Conservation (phyloP, 2,329 filamentous ascomycete genomes). For the Fusarium chaquense region DNA sequence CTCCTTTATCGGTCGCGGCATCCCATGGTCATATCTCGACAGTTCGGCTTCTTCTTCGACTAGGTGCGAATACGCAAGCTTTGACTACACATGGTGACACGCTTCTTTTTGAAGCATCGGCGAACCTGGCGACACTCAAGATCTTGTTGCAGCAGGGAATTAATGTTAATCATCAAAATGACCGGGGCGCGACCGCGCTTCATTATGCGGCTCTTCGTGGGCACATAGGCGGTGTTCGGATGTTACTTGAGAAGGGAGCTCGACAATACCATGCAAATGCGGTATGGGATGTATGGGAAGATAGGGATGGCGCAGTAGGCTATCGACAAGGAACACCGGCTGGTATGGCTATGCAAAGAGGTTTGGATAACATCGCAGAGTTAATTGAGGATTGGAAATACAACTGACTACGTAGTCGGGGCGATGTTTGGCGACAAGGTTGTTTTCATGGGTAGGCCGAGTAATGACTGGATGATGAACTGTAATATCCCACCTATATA, state of each 20-base stretch:
- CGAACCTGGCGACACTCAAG: constrained; percentile 46
- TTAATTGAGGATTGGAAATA: constrained; percentile 48
- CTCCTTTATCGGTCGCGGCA: constrained; percentile 44
- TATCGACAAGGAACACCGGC: constrained; percentile 48
- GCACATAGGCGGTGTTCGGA: constrained; percentile 40
- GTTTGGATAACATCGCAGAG: constrained; percentile 46
- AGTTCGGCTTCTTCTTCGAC: constrained; percentile 43
- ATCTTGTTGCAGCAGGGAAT: constrained; percentile 44
- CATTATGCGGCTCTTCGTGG: constrained; percentile 47
- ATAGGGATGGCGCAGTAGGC: constrained; percentile 41
- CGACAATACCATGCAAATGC: constrained; percentile 46
- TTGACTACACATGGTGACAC: constrained; percentile 47
- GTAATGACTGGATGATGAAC: constrained; percentile 12
- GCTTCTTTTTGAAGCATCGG: constrained; percentile 45
- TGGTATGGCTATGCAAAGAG: constrained; percentile 47
- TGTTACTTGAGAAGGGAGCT: constrained; percentile 45
- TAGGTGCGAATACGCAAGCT: constrained; percentile 43
- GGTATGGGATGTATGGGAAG: constrained; percentile 48
- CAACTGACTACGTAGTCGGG: constrained; percentile 31
- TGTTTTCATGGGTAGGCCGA: constrained; percentile 1
- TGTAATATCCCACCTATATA: constrained; percentile 25
- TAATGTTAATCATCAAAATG: constrained; percentile 46
- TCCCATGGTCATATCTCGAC: constrained; percentile 47
- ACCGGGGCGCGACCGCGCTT: constrained; percentile 46
- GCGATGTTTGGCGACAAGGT: constrained; percentile 20